Evolutionary conservation across 139 green algal species (phyloP), one percentile per base, ranked within the genome.

Genomic region (Chlamydomonas schloesseri): DNA sequence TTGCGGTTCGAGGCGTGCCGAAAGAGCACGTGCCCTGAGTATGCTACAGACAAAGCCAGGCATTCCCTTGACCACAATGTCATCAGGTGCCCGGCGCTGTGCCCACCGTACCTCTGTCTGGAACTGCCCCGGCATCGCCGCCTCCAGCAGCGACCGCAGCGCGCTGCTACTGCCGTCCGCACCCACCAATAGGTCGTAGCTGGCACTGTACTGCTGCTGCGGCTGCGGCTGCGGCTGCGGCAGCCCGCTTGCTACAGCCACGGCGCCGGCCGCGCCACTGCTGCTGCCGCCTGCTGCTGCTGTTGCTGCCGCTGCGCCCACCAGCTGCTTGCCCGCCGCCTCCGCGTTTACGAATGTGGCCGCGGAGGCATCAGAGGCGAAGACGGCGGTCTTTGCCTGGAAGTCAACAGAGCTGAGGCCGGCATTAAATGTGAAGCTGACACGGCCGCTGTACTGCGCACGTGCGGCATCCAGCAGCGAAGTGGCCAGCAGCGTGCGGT

Each of bases 131-230:
- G 80, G 80, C 33, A 78, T 71, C 6, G 80, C 67, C 33, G 37
- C 67, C 34, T 50, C 15, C 80, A 77, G 33, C 67, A 78, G 31
- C 50, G n/a, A 42, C 53, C 80, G 31, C 31, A 77, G 6, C 9
- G 67, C 46, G 47, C 80, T 86, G 53, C n/a, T 86, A 53, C 31
- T 57, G 53, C 80, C 80, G 67, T 86, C 80, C 1, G 80, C 67
- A 31, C 80, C 80, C 31, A 86, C 67, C n/a, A 86, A 13, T 50
- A 86, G 20, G 53, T 86, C 67, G 65, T 86, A 86, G 33, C 18
- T 28, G 18, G 14, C 64, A 2, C 26, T 2, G 26, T 69, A 18
- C 62, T 33, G 62, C 62, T 33, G 62, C 62, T 33, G 62, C 62
- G 4, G 60, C 26, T 34, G 58, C 58, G 20, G 58, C 21, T 67